These are phyloP conservation scores for Fragaria iinumae DNA, from an alignment of 306 rosid species.

Conservation along the genomic window DNA sequence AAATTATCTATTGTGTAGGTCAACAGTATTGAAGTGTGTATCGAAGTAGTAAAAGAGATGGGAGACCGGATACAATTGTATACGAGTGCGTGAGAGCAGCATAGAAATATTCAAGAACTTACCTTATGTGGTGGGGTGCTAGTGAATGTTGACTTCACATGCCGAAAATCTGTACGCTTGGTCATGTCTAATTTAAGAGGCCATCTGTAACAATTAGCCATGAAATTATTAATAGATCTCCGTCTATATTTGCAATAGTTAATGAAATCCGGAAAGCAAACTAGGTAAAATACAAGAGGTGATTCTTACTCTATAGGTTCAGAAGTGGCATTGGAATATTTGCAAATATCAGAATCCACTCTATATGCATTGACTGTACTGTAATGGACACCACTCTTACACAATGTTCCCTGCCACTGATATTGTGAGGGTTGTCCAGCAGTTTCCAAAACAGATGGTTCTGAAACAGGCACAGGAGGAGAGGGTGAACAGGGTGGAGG, in stretches of 20 bases:
- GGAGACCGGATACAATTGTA: neutral
- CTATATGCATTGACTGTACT: constrained; percentile 71
- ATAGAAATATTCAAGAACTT: constrained; percentile 38
- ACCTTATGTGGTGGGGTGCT: constrained; percentile 76
- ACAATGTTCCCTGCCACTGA: constrained; percentile 80
- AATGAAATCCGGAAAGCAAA: constrained; percentile 20
- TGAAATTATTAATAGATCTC: constrained; percentile 18
- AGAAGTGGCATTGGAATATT: constrained; percentile 61
- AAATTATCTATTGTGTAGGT: neutral
- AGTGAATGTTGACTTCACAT: constrained; percentile 78
- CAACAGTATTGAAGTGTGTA: neutral
- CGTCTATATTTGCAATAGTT: neutral
- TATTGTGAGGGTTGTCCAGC: constrained; percentile 43
- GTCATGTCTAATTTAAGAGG: constrained; percentile 92
- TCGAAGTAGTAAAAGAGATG: neutral
- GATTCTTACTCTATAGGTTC: constrained; percentile 80
- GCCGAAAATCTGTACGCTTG: constrained; percentile 85
- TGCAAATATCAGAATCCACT: constrained; percentile 70
- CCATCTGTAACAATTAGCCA: constrained; percentile 67
- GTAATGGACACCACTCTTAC: constrained; percentile 94
- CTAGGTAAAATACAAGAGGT: constrained; percentile 1
- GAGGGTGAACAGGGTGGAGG: constrained; percentile 85
- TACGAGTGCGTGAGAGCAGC: neutral
- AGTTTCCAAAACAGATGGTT: constrained; percentile 44
- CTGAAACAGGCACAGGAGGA: constrained; percentile 46